Percentiles rank a stretch among this genome's conserved stretches.
phyloP scores from a whole-genome alignment of 129 eudicot species.

The Lactuca saligna region DNA sequence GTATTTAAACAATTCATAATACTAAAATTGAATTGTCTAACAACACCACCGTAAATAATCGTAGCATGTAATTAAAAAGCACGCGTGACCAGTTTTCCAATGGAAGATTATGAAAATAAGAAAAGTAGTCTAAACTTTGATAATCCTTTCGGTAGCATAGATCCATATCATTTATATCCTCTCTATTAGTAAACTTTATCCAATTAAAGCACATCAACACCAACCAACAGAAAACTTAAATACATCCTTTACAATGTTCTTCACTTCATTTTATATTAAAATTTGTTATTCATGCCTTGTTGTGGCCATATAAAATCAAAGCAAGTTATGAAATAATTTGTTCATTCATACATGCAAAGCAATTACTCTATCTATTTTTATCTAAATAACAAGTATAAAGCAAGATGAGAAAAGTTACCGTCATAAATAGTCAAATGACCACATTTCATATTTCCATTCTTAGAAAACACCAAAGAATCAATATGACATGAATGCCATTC shows the following conservation, averaged over 20 bases:
- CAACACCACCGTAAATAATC: constrained; percentile 1
- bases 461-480: constrained; percentile 25
- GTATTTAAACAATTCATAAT: neutral
- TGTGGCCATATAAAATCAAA: neutral
- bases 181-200: no score
- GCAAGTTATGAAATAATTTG: neutral
- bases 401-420: constrained; percentile 23
- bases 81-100: neutral
- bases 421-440: constrained; percentile 16
- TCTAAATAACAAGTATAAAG: neutral
- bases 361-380: neutral
- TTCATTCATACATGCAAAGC: constrained; percentile 1
- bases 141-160: neutral
- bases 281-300: no score
- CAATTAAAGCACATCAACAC: no score
- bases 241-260: no score
- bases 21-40: neutral
- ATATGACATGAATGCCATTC: constrained; percentile 30
- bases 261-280: no score
- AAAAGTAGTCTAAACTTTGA: neutral
- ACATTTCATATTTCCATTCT: constrained; percentile 24
- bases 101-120: neutral
- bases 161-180: no score
- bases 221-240: no score
- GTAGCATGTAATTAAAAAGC: neutral